A percentile compares a stretch with the other conserved stretches of the same genome.
phyloP scores from a whole-genome alignment of 31 red algal genomes.

The Endocladia muricata region DNA sequence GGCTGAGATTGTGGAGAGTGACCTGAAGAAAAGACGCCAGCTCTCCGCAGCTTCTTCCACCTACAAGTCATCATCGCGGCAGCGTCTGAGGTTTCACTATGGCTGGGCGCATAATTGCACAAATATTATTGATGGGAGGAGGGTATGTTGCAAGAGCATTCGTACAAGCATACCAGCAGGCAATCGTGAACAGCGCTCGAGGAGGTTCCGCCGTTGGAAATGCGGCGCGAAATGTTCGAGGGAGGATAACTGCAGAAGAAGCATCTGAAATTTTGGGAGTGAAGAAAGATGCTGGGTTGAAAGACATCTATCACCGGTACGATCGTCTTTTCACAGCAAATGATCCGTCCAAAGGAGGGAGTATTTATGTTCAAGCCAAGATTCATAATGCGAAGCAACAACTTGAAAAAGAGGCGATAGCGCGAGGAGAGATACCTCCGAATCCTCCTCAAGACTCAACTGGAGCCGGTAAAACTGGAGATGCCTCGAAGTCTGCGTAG shows the following conservation, averaged over 20 bases:
- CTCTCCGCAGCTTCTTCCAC: background rate
- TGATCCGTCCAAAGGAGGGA: conserved; percentile 81
- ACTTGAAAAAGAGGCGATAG: conserved; percentile 68
- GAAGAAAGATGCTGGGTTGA: conserved; percentile 37
- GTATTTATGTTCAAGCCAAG: conserved; percentile 93
- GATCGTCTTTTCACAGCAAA: conserved; percentile 76
- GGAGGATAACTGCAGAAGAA: conserved; percentile 75
- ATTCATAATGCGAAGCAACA: conserved; percentile 72
- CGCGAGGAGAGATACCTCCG: conserved; percentile 50
- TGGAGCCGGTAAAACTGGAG: background rate
- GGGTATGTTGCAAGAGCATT: conserved; percentile 78
- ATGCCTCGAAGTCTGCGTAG: no score
- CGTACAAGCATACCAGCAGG: conserved; percentile 91
- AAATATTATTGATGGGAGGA: conserved; percentile 83
- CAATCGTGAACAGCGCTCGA: conserved; percentile 79
- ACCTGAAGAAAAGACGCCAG: background rate
- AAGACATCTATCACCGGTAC: conserved; percentile 58
- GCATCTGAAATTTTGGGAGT: conserved; percentile 80
- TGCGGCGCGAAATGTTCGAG: conserved; percentile 16
- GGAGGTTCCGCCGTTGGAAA: conserved; percentile 41
- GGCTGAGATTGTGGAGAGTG: background rate
- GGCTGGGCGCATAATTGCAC: conserved; percentile 86
- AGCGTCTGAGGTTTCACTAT: conserved; percentile 8
- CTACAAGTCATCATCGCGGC: background rate
- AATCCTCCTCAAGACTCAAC: conserved; percentile 8